These are phyloP conservation scores for Coniochaeta pulveracea DNA, from an alignment of 2,329 filamentous ascomycete species.

Conservation along the genomic window DNA sequence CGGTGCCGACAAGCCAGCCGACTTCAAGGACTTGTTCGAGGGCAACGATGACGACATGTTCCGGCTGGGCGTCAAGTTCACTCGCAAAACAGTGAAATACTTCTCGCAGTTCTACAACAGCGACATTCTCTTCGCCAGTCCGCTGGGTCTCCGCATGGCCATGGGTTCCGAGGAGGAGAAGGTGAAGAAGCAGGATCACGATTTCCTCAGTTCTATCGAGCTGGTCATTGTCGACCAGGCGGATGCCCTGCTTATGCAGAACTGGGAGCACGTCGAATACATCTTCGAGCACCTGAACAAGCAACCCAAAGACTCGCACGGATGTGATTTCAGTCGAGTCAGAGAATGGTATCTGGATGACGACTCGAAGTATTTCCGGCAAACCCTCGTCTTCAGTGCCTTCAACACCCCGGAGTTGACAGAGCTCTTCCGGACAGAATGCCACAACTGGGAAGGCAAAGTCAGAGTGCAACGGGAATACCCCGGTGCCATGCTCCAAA, in stretches of 20 bases:
- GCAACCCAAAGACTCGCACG: constrained; percentile 80
- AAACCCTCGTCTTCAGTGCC: constrained; percentile 71
- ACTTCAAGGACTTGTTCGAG: constrained; percentile 81
- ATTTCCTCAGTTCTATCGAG: constrained; percentile 92
- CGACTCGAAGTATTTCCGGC: constrained; percentile 68
- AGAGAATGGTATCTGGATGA: constrained; percentile 88
- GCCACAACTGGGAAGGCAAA: constrained; percentile 73
- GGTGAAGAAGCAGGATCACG: constrained; percentile 57
- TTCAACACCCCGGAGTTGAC: constrained; percentile 87
- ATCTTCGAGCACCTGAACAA: constrained; percentile 87
- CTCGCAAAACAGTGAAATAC: constrained; percentile 87
- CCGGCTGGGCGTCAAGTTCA: constrained; percentile 90
- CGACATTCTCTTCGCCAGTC: constrained; percentile 86
- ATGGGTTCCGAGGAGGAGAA: constrained; percentile 66
- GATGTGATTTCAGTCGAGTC: constrained; percentile 86
- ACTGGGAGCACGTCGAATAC: constrained; percentile 92
- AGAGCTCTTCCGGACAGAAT: constrained; percentile 62
- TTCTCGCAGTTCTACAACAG: constrained; percentile 95
- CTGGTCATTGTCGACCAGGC: constrained; percentile 83
- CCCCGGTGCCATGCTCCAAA: constrained; percentile 55
- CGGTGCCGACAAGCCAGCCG: constrained; percentile 64
- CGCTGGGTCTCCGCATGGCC: constrained; percentile 79
- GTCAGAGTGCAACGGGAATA: constrained; percentile 62
- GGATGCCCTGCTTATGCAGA: constrained; percentile 92
- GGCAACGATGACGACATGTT: constrained; percentile 98